Base-by-base conservation (phyloP, 768 basidiomycete species). In the Boletus rex-veris region DNA sequence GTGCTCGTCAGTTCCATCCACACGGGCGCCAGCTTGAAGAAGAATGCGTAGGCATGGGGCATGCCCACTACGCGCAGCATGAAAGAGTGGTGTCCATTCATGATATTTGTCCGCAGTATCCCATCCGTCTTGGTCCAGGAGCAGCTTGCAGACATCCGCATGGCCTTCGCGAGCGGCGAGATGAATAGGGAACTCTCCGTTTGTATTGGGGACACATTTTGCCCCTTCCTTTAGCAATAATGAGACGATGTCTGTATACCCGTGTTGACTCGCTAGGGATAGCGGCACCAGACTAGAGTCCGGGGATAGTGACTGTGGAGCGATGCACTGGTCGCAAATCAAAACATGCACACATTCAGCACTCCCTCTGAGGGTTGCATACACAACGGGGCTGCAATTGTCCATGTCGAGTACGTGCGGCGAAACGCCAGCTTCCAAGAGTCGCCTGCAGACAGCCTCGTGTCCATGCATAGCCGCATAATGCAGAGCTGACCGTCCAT, bases 161-260 rank as follows among this genome's bases (percentile, higher is more conserved):
- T 97, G 94, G 4, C 97, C 97, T 65, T 92, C 89, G 52, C 90
- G 83, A 8, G 95, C 94, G 21, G 97, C 96, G 21, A 98, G 81
- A 72, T 99, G 97, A 62, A 96, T 90, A 0, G 97, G 94, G 65
- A 90, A 98, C 69, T 97, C 89, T n/a, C 97, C 97, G 57, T 93
- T 97, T 52, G 84, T 91, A 64, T 98, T 97, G 2, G 95, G 82
- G 16, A 90, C 59, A 57, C 88, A 87, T 45, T 79, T 78, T 5
- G 91, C 92, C 14, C 90, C 92, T 50, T 85, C 79, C 58, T 84
- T 73, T 14, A 98, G 76, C 3, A 99, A 75, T 8, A 98, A 71
- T 1, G 83, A 70, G 7, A 88, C 91, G 35, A 97, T 88, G 36
- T 90, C 84, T 26, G 88, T 77, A 67, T 96, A 89, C 3, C 97